Evolutionary conservation across 2,329 filamentous ascomycete species (phyloP).

Genomic region (Pseudogymnoascus sp.): DNA sequence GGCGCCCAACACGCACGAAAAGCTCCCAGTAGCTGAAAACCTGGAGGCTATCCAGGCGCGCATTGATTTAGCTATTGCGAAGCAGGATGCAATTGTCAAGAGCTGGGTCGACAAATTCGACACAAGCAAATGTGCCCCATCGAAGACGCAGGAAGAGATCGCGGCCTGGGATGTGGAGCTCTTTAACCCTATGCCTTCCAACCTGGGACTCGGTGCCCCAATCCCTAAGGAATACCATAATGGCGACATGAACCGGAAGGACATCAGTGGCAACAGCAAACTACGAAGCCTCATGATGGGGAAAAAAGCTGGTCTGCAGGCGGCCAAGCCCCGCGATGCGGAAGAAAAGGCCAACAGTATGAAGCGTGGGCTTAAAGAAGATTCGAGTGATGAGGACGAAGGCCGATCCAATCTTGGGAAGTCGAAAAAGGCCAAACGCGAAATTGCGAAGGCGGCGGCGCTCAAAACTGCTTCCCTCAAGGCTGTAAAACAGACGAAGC

Average conservation of each 20-base stretch:
- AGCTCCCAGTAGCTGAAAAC: slow-evolving; percentile 12
- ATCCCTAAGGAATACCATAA: slow-evolving; percentile 24
- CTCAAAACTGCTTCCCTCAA: background rate
- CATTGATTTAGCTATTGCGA: slow-evolving; percentile 25
- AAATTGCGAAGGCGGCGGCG: background rate
- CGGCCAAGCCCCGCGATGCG: slow-evolving; percentile 26
- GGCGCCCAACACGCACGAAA: background rate
- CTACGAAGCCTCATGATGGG: slow-evolving; percentile 27
- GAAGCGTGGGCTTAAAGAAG: slow-evolving; percentile 22
- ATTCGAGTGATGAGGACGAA: slow-evolving; percentile 30
- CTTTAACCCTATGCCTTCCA: slow-evolving; percentile 22
- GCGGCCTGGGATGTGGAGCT: slow-evolving; percentile 26
- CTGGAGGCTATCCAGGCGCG: slow-evolving; percentile 26
- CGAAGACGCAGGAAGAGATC: slow-evolving; percentile 26
- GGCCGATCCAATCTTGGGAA: slow-evolving; percentile 28
- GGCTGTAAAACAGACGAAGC: background rate
- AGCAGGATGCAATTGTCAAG: slow-evolving; percentile 25
- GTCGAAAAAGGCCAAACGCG: slow-evolving; percentile 25
- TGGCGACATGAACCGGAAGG: slow-evolving; percentile 21
- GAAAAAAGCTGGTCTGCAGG: slow-evolving; percentile 21
- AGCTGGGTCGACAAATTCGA: slow-evolving; percentile 20
- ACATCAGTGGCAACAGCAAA: slow-evolving; percentile 20
- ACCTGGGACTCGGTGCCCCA: slow-evolving; percentile 27
- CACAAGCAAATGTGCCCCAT: slow-evolving; percentile 10
- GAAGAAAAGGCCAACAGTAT: slow-evolving; percentile 27